phyloP scores from a whole-genome alignment of 78 protist species.

The Dictyostelium capitatum region DNA sequence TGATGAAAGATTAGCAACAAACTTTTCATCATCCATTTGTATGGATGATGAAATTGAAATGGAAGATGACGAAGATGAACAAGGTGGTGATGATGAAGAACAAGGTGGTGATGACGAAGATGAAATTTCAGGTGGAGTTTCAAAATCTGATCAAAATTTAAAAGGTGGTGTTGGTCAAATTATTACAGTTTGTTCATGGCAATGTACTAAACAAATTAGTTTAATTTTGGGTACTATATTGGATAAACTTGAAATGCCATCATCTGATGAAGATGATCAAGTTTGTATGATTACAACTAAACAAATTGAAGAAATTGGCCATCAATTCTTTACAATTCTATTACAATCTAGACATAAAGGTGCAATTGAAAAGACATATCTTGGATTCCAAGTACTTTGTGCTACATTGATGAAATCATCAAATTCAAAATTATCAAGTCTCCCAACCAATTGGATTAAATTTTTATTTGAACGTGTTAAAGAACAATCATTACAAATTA shows the following conservation, averaged over 20 bases:
- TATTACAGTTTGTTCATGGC: conserved; percentile 83
- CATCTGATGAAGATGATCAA: neutral
- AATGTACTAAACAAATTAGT: conserved; percentile 70
- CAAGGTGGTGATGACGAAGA: neutral
- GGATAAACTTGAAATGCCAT: conserved; percentile 46
- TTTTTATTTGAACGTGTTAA: conserved; percentile 44
- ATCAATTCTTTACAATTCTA: conserved; percentile 50
- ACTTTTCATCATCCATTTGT: conserved; percentile 20
- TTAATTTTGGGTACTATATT: conserved; percentile 69
- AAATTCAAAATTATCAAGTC: conserved; percentile 11
- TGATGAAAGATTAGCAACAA: conserved; percentile 59
- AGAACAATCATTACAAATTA: conserved; percentile 75
- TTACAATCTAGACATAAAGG: conserved; percentile 75
- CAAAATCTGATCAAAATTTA: neutral
- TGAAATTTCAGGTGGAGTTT: neutral
- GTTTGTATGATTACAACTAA: conserved; percentile 2
- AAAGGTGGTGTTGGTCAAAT: conserved; percentile 82
- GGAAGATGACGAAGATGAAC: conserved; percentile 10
- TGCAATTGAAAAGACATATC: conserved; percentile 81
- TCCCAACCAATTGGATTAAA: conserved; percentile 74
- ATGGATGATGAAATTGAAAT: conserved; percentile 13
- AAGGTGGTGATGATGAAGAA: neutral
- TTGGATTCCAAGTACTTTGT: conserved; percentile 81
- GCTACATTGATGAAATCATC: conserved; percentile 46
- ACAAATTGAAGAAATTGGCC: conserved; percentile 77